Percentiles rank a stretch among this genome's conserved stretches.
Evolutionary conservation across 768 basidiomycete species (phyloP).

Genomic region (Tulasnella sp.): DNA sequence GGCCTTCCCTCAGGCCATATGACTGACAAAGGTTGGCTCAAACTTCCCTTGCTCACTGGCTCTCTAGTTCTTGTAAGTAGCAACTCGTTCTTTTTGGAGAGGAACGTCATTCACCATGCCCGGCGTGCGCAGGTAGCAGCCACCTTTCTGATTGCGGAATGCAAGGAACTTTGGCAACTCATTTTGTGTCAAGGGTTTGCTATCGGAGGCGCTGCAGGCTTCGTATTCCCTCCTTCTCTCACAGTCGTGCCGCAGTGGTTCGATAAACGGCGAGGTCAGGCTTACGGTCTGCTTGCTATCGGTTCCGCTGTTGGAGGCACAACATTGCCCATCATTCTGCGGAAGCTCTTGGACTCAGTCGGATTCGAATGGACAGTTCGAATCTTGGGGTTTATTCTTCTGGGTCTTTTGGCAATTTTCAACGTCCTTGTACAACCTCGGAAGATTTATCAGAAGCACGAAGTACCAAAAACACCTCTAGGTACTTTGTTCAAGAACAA

Average conservation of each 20-base stretch:
- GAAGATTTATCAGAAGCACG: conserved; percentile 47
- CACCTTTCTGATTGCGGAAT: conserved; percentile 21
- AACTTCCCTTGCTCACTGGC: background rate
- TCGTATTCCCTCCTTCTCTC: conserved; percentile 19
- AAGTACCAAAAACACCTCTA: conserved; percentile 47
- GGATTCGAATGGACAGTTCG: conserved; percentile 28
- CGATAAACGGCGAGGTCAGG: conserved; percentile 48
- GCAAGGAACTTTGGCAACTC: conserved; percentile 24
- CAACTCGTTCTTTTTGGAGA: too few species aligned
- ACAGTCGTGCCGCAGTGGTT: conserved; percentile 24
- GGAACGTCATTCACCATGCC: background rate
- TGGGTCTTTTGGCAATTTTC: conserved; percentile 32
- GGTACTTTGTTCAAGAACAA: conserved; percentile 57
- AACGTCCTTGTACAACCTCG: conserved; percentile 6
- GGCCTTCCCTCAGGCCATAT: conserved; percentile 19
- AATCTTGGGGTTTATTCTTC: conserved; percentile 18
- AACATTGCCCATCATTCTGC: conserved; percentile 30
- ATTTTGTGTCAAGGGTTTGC: conserved; percentile 27
- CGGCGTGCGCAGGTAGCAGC: background rate
- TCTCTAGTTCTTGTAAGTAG: conserved; percentile 13
- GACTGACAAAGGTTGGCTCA: conserved; percentile 22
- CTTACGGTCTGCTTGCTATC: conserved; percentile 59
- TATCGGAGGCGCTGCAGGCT: conserved; percentile 21
- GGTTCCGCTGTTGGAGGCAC: conserved; percentile 27
- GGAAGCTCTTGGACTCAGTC: conserved; percentile 30